Evolutionary conservation across 176 grass and related monocot genomes (phyloP).

Genomic region (Musa troglodytarum): DNA sequence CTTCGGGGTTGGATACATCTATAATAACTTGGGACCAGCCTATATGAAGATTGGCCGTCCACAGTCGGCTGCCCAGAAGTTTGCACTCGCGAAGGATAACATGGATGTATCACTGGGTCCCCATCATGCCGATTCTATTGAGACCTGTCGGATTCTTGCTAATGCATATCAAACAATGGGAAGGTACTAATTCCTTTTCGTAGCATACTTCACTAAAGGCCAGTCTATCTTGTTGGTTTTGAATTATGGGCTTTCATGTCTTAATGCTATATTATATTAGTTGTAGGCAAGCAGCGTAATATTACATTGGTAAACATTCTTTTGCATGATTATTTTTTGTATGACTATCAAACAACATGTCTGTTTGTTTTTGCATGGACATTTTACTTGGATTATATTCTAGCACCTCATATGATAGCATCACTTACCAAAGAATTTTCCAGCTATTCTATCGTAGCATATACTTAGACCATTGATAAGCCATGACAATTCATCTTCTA

Average conservation of each 20-base stretch:
- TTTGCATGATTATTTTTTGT: too few relatives aligned
- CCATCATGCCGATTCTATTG: slow-evolving; percentile 75
- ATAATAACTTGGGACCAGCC: slow-evolving; percentile 79
- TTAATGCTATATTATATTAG: not conserved
- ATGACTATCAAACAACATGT: too few relatives aligned
- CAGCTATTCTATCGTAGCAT: too few relatives aligned
- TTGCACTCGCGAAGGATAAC: slow-evolving; percentile 64
- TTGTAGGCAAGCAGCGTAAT: not conserved
- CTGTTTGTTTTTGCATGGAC: too few relatives aligned
- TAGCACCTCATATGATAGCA: too few relatives aligned
- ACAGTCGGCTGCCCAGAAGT: slow-evolving; percentile 83
- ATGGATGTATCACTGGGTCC: slow-evolving; percentile 77
- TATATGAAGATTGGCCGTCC: slow-evolving; percentile 82
- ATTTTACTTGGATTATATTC: too few relatives aligned
- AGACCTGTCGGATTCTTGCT: slow-evolving; percentile 79
- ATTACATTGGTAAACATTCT: too few relatives aligned
- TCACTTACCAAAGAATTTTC: too few relatives aligned
- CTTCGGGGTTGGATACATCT: slow-evolving; percentile 78
- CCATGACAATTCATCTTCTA: too few relatives aligned
- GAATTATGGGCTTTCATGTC: not conserved
- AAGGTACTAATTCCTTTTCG: slow-evolving; percentile 37
- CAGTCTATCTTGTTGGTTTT: not conserved
- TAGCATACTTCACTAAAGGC: not conserved
- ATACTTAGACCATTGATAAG: too few relatives aligned
- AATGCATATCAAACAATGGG: slow-evolving; percentile 70